Evolutionary conservation across 2,329 filamentous ascomycete species (phyloP).

Genomic region (Teratosphaeria zuluensis): DNA sequence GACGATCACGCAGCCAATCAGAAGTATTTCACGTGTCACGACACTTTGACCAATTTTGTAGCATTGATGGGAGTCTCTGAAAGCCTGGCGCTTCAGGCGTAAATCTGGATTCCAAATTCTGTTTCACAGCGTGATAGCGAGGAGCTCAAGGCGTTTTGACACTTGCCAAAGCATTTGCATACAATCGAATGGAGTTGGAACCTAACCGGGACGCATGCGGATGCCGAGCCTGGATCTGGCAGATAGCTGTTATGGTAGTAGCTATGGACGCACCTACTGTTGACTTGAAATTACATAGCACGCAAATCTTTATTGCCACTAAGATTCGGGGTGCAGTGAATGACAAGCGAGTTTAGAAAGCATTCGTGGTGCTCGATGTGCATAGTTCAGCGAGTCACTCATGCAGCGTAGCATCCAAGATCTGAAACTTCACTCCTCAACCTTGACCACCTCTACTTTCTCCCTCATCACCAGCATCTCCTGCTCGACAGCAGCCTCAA

Average conservation of each 20-base stretch:
- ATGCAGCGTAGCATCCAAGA: not conserved
- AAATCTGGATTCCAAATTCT: not conserved
- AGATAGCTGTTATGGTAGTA: not conserved
- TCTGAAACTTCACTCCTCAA: not conserved
- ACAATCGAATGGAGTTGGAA: not conserved
- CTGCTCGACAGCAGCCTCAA: constrained; percentile 18
- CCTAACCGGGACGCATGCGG: not conserved
- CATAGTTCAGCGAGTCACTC: not conserved
- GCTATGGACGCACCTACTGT: not conserved
- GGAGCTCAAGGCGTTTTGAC: not conserved
- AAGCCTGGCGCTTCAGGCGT: constrained; percentile 19
- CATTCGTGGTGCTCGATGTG: too few relatives aligned
- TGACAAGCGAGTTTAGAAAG: too few relatives aligned
- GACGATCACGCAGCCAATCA: not conserved
- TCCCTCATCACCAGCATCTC: constrained; percentile 3
- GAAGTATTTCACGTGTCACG: constrained; percentile 14
- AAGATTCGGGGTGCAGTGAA: too few relatives aligned
- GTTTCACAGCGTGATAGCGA: not conserved
- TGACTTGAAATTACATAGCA: too few relatives aligned
- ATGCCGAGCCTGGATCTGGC: not conserved
- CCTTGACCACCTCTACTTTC: not conserved
- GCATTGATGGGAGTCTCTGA: constrained; percentile 5
- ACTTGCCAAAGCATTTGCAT: not conserved
- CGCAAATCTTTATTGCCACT: too few relatives aligned
- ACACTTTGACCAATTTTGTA: constrained; percentile 9